These are phyloP conservation scores for Vitis hybrid DNA, from an alignment of 177 flowering plant species.

Conservation along the genomic window DNA sequence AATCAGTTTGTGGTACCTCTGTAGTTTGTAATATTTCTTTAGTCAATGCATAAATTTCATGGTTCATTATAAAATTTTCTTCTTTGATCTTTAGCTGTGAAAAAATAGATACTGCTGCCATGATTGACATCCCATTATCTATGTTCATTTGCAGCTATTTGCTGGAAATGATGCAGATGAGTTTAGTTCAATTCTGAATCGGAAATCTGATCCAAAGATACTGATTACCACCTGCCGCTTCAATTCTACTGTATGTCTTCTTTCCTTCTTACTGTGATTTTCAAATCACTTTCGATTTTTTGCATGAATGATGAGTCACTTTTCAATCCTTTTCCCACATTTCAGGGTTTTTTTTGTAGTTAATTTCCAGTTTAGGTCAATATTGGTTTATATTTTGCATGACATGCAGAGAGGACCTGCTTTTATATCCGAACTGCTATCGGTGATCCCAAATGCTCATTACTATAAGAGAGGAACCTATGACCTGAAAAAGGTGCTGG, in stretches of 20 bases:
- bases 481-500: slow-evolving; percentile 83
- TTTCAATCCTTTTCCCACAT: background rate
- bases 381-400: slow-evolving; percentile 5
- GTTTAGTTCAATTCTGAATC: slow-evolving; percentile 64
- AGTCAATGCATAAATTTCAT: too few relatives aligned
- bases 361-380: background rate
- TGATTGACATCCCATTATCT: background rate
- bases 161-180: slow-evolving; percentile 90
- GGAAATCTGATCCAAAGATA: slow-evolving; percentile 57
- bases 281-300: background rate
- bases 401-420: slow-evolving; percentile 86
- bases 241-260: slow-evolving; percentile 68
- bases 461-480: slow-evolving; percentile 91
- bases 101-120: background rate
- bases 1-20: too few relatives aligned
- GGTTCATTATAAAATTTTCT: background rate
- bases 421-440: slow-evolving; percentile 70
- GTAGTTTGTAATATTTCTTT: too few relatives aligned
- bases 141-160: slow-evolving; percentile 59
- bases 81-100: background rate
- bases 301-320: too few relatives aligned
- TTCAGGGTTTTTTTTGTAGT: background rate
- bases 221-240: slow-evolving; percentile 90
- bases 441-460: slow-evolving; percentile 87
- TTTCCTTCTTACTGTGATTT: background rate